Conservation (phyloP, 352 stramenopile species). For the Nothophytophthora sp. region DNA sequence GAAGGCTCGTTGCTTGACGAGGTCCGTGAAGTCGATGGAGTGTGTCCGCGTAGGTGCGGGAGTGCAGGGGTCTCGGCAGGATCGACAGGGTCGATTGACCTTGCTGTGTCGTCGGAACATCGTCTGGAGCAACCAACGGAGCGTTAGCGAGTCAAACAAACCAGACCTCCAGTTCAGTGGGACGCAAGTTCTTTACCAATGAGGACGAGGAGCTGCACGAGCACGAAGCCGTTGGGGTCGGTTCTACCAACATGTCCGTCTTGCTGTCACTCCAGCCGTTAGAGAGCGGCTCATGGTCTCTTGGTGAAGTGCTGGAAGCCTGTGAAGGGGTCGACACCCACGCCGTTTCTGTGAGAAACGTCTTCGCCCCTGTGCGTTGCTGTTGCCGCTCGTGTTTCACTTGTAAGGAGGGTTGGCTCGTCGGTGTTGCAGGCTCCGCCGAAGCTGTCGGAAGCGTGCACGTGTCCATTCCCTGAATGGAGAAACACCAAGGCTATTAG, state of each 20-base stretch:
- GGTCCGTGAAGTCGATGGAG: constrained; percentile 33
- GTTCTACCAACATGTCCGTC: constrained; percentile 2
- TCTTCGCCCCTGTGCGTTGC: constrained; percentile 2
- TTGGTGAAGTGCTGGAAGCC: not conserved
- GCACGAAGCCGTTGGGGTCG: constrained; percentile 10
- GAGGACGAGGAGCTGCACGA: constrained; percentile 19
- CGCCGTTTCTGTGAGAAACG: constrained; percentile 18
- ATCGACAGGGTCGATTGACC: constrained; percentile 24
- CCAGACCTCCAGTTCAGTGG: not conserved
- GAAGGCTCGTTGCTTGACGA: constrained; percentile 67
- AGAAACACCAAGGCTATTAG: constrained; percentile 1
- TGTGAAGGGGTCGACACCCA: constrained; percentile 4
- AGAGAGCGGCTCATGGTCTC: constrained; percentile 1
- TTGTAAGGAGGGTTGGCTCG: no score
- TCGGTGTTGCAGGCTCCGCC: no score
- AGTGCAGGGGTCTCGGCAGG: not conserved
- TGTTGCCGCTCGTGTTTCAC: not conserved
- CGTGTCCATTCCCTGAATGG: constrained; percentile 21
- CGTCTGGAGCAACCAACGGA: constrained; percentile 12
- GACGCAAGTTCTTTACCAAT: constrained; percentile 27
- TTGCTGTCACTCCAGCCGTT: constrained; percentile 5
- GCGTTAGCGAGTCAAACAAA: not conserved
- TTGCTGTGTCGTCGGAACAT: constrained; percentile 21
- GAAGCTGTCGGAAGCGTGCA: constrained; percentile 3
- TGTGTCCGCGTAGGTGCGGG: not conserved